Base-by-base conservation (phyloP, 2,329 filamentous ascomycete species). In the Colletotrichum spinosum region DNA sequence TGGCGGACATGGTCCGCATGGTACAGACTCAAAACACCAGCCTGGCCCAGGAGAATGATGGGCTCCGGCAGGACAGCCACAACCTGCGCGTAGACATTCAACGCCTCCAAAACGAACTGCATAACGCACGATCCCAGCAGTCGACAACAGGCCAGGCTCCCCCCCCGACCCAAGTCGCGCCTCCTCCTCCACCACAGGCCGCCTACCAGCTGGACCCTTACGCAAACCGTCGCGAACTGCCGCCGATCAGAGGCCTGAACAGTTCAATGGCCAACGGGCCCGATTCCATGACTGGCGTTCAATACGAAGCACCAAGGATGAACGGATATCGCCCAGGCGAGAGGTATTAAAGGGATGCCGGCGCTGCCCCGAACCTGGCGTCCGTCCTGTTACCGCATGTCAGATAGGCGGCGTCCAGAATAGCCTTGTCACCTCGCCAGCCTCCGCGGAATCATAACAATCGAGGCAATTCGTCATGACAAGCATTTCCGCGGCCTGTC, bases 271-370 rank as follows among this genome's bases (percentile, higher is more conserved):
- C 78, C 6, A 79, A 75, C 37, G 76, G 75, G 0, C 84, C 87
- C 1, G 88, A 90, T 25, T 86, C 86, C 1, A 90, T 90, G 88
- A 88, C 86, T 2, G 88, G 88, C 2, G 86, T 90, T 6, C 88
- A 90, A 71, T 90, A 90, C 55, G 86, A 88, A 35, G 76, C 78
- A 6, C 78, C 83, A 2, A 78, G 81, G 25, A 68, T 77, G 8
- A 83, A 82, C 64, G 83, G 83, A 6, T 87, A 80, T 69, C 81
- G 83, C 46, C 73, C 72, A 25, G 69, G 72, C 60, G 81, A 78
- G 48, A 72, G 77, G 56, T 79, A 78, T 61, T 80, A 71, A 54
- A 25, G 3, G 4, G 25, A 25, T 25, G 25, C 25, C 25, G 25
- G 25, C 25, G 25, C 25, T 25, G 25, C 25, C 4, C 25, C 25